Evolutionary conservation across 108 stramenopile species (phyloP).

Genomic region (Chaetoceros muelleri): DNA sequence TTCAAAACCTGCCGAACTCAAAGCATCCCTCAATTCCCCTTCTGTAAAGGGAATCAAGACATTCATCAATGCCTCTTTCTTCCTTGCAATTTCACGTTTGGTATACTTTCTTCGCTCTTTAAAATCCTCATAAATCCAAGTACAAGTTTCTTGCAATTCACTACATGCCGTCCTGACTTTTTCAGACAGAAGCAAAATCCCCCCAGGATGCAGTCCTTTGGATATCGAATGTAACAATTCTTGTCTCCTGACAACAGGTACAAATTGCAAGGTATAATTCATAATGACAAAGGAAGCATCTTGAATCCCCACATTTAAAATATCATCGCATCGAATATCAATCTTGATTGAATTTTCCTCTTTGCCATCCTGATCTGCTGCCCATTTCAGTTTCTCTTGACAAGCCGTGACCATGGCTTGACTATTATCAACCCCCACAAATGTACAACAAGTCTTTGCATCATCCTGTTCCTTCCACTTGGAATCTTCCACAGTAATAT

Average conservation of each 20-base stretch:
- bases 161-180: background rate
- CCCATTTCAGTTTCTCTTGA: background rate
- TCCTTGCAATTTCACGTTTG: background rate
- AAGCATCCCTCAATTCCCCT: background rate
- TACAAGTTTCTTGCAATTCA: background rate
- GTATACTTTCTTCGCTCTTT: background rate
- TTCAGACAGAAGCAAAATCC: background rate
- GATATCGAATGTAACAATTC: background rate
- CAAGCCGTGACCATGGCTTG: background rate
- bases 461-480: no score
- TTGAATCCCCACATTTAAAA: background rate
- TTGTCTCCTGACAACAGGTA: background rate
- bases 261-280: background rate
- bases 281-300: background rate
- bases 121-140: background rate
- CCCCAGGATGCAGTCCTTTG: background rate
- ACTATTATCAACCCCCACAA: background rate
- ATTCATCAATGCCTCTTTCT: background rate
- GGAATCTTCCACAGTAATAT: no score
- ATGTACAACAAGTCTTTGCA: no score
- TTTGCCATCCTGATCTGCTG: background rate
- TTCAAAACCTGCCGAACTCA: background rate
- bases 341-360: no score
- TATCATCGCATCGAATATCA: background rate
- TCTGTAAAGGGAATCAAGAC: background rate